A percentile compares a stretch with the other conserved stretches of the same genome.
Evolutionary conservation across 1,284 basidiomycete genomes (phyloP).

Genomic region (Trametes hirsuta): DNA sequence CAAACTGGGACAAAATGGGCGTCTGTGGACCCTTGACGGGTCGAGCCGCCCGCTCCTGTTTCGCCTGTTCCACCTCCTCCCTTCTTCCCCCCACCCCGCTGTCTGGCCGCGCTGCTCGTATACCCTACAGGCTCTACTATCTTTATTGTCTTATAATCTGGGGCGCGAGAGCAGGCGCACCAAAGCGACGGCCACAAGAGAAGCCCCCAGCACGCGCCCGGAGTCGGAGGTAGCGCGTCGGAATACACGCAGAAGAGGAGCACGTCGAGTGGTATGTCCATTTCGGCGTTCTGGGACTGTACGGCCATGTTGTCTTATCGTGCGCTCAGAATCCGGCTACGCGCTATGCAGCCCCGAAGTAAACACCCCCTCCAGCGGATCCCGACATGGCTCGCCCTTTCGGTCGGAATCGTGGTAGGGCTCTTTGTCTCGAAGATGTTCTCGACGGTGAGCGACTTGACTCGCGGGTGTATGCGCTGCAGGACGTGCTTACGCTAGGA

Average conservation of each 20-base stretch:
- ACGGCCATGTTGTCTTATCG: constrained; percentile 18
- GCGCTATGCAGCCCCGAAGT: constrained; percentile 37
- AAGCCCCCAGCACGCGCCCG: constrained; percentile 4
- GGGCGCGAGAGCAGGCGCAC: not conserved
- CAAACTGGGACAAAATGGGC: constrained; percentile 15
- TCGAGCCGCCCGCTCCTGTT: not conserved
- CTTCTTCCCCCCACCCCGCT: not conserved
- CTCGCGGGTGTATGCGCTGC: not conserved
- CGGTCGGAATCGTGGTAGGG: constrained; percentile 70
- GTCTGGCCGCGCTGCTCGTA: not conserved
- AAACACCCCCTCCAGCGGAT: constrained; percentile 34
- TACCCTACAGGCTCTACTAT: constrained; percentile 20
- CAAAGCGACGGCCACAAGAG: not conserved
- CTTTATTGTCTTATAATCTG: constrained; percentile 18
- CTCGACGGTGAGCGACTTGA: constrained; percentile 29
- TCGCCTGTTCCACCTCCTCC: not conserved
- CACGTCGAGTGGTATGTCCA: constrained; percentile 12
- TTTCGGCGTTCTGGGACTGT: constrained; percentile 7
- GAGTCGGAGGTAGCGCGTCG: constrained; percentile 21
- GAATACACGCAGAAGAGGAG: constrained; percentile 11
- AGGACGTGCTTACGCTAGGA: constrained; percentile 5
- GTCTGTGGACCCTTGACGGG: constrained; percentile 4
- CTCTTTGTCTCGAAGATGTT: constrained; percentile 61
- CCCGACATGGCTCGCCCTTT: constrained; percentile 52
- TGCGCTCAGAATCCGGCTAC: constrained; percentile 13